Base-by-base conservation (phyloP, 176 grass and related monocot genomes). In the Neostapfia colusana region DNA sequence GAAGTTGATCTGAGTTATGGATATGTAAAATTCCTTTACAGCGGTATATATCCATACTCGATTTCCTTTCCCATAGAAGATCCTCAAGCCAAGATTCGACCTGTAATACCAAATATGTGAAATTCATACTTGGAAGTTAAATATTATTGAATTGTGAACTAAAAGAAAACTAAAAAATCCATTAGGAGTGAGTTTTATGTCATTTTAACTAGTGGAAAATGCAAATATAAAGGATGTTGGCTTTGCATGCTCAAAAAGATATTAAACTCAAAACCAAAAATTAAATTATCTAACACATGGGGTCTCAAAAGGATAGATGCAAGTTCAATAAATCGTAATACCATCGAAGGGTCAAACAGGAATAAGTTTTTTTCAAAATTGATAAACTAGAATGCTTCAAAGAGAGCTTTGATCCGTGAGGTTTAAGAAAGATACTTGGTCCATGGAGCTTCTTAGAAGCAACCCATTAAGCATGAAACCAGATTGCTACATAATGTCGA, bases 41-140 rank as follows among this genome's bases (percentile, higher is more conserved):
- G 45, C 95, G 86, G 62, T 98, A 98, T 73, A 98, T 77, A 53
- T 98, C 91, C 89, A 92, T 92, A 75, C 71, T 88, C 35, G 43
- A 86, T 44, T 80, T 89, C 46, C 62, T 94, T 85, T 94, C 95
- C 95, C 95, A 98, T 27, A 98, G 87, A 89, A 98, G 95, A 94
- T 94, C 86, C 70, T 98, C 95, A 51, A 98, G 87, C 89, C 95
- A 98, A 45, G 77, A 79, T 56, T 86, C 79, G 14, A 94, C 91
- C 95, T 98, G 72, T n/a, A n/a, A n/a, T n/a, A n/a, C n/a, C n/a
- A n/a, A n/a, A n/a, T n/a, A n/a, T n/a, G n/a, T n/a, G n/a, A n/a
- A n/a, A n/a, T n/a, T n/a, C n/a, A n/a, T n/a, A n/a, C n/a, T n/a
- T n/a, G n/a, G n/a, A n/a, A n/a, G n/a, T n/a, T n/a, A n/a, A n/a